These are phyloP conservation scores for Trichoderma hamatum DNA, from an alignment of 2,329 filamentous ascomycete species.

Conservation along the genomic window DNA sequence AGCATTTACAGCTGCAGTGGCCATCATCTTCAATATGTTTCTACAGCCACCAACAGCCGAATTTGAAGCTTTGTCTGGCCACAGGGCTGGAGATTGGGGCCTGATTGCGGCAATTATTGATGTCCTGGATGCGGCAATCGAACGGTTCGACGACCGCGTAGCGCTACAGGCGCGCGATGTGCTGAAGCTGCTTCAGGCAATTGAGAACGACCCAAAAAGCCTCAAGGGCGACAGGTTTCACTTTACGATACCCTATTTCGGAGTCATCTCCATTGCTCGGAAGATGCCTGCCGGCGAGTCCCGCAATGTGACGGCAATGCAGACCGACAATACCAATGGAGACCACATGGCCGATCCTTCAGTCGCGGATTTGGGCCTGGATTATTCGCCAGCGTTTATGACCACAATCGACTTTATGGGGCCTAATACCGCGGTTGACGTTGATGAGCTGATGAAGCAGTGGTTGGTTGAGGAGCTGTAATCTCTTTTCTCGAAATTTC, in stretches of 20 bases:
- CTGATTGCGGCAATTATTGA: slow-evolving; percentile 3
- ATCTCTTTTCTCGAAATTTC: neutral
- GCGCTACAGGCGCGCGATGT: slow-evolving; percentile 19
- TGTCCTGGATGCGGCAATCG: slow-evolving; percentile 1
- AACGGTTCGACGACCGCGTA: slow-evolving; percentile 14
- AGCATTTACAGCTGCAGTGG: slow-evolving; percentile 21
- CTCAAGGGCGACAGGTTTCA: slow-evolving; percentile 12
- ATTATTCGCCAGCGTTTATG: slow-evolving; percentile 6
- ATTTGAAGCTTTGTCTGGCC: neutral
- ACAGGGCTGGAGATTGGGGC: slow-evolving; percentile 12
- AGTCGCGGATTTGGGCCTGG: neutral
- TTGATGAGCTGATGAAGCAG: slow-evolving; percentile 20
- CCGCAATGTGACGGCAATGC: neutral
- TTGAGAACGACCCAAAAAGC: slow-evolving; percentile 1
- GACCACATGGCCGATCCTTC: neutral
- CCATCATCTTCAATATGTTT: slow-evolving; percentile 23
- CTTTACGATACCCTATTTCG: slow-evolving; percentile 20
- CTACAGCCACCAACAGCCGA: neutral
- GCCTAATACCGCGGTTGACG: neutral
- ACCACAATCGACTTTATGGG: slow-evolving; percentile 20
- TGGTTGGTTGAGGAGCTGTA: slow-evolving; percentile 12
- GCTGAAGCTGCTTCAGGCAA: slow-evolving; percentile 10
- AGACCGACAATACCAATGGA: neutral
- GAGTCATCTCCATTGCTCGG: slow-evolving; percentile 10
- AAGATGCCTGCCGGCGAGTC: neutral